A percentile compares a stretch with the other conserved stretches of the same genome.
Conservation (phyloP, 1,284 basidiomycete species). For the Marasmius fiardii region DNA sequence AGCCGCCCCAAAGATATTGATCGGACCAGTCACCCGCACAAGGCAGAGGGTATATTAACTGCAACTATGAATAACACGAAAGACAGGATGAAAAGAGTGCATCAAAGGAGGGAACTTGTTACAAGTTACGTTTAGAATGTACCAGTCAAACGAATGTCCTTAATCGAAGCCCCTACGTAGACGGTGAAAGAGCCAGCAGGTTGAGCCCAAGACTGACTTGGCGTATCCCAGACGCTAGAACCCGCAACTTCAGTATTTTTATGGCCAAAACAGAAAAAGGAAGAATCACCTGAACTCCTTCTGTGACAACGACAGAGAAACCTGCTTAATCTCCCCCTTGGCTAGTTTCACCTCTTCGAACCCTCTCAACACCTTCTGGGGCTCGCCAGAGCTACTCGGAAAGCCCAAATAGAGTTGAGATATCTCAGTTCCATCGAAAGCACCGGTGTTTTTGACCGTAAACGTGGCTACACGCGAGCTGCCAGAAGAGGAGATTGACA, state of each 20-base stretch:
- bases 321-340: conserved; percentile 10
- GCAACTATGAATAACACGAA: too few relatives aligned
- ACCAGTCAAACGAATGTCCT: conserved; percentile 16
- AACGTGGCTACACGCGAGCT: conserved; percentile 39
- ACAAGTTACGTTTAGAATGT: conserved; percentile 2
- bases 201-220: conserved; percentile 12
- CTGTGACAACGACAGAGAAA: conserved; percentile 10
- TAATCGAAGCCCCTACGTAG: conserved; percentile 16
- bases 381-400: conserved; percentile 34
- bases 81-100: too few relatives aligned
- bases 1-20: not conserved
- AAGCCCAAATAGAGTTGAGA: conserved; percentile 53
- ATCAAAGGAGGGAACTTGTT: too few relatives aligned
- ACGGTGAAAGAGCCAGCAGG: conserved; percentile 15
- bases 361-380: conserved; percentile 33
- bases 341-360: conserved; percentile 27
- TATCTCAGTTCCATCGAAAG: conserved; percentile 49
- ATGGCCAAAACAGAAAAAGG: not conserved
- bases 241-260: not conserved
- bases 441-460: conserved; percentile 48
- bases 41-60: too few relatives aligned
- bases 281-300: conserved; percentile 16
- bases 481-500: conserved; percentile 37
- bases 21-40: too few relatives aligned
- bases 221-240: conserved; percentile 14